Conservation (phyloP, 306 rosid genomes). For the Lagenaria siceraria region DNA sequence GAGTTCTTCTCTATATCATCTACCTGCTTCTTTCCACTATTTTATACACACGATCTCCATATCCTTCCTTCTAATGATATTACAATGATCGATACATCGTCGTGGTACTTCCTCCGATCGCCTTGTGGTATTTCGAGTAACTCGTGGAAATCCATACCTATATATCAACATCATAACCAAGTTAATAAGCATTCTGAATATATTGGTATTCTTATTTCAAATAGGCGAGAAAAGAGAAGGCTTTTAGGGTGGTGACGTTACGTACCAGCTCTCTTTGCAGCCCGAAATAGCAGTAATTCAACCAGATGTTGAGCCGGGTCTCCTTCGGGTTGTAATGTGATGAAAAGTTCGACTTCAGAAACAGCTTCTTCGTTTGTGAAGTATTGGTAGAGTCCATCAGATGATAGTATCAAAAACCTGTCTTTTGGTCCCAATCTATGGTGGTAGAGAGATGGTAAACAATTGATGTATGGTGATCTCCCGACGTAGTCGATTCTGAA, state of each 20-base stretch:
- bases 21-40: constrained; percentile 9
- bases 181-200: neutral
- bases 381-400: constrained; percentile 94
- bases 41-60: constrained; percentile 92
- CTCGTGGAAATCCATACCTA: constrained; percentile 93
- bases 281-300: constrained; percentile 87
- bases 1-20: constrained; percentile 24
- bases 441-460: constrained; percentile 74
- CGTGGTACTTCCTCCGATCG: constrained; percentile 89
- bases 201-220: neutral
- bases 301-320: constrained; percentile 96
- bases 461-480: constrained; percentile 69
- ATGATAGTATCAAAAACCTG: constrained; percentile 75
- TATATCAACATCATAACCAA: constrained; percentile 7
- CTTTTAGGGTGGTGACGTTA: neutral
- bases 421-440: constrained; percentile 85
- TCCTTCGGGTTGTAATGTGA: constrained; percentile 88
- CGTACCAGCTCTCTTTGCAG: constrained; percentile 90
- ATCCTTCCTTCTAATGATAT: constrained; percentile 97
- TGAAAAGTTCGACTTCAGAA: constrained; percentile 86
- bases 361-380: constrained; percentile 93
- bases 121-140: constrained; percentile 95
- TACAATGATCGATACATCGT: constrained; percentile 90
- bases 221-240: neutral
- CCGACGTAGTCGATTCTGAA: constrained; percentile 90